Evolutionary conservation across 768 basidiomycete species (phyloP), one percentile per base, ranked within the genome.

Genomic region (Leccinellum rugosiceps): DNA sequence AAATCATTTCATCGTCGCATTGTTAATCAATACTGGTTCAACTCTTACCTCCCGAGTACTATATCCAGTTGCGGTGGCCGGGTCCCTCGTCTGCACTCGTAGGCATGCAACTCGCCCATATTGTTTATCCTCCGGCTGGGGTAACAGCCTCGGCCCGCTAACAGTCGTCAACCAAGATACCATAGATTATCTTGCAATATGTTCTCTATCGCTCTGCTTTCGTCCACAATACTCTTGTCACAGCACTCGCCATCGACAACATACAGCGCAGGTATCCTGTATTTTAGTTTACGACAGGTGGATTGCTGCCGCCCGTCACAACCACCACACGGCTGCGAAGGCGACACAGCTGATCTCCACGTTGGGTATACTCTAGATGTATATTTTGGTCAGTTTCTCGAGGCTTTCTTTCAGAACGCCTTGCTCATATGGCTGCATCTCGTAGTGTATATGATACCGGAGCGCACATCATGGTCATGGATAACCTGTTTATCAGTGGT

Each of bases 41-140:
- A 46, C 72, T 80, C 14, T 70, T 81, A 10, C 79, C 76, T 7
- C 72, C 77, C 0, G 75, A 78, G 53, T 72, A 72, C 19, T 80
- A 77, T 63, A 58, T 75, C 26, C 65, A 80, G n/a, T 64, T 82
- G 26, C 58, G 72, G 46, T 56, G n/a, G 64, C 59, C 26, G 64
- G 47, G 6, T 67, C 58, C 17, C 56, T 77, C 78, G 1, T 60
- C 70, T 15, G 53, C 77, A 23, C 64, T 81, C 35, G 77, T 81
- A 17, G 63, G 73, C 23, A 83, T 84, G 83, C 80, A 82, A 60
- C 70, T 83, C 50, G 81, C 81, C 9, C 66, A 65, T 10, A 84
- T 78, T 6, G 77, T 76, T 9, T 83, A 83, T 63, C 83, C 83
- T 3, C 83, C 83, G 21, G 82, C 80, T 51, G 83, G 82, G 56